Evolutionary conservation across 306 rosid genomes (phyloP).

Genomic region (Fragaria iinumae): DNA sequence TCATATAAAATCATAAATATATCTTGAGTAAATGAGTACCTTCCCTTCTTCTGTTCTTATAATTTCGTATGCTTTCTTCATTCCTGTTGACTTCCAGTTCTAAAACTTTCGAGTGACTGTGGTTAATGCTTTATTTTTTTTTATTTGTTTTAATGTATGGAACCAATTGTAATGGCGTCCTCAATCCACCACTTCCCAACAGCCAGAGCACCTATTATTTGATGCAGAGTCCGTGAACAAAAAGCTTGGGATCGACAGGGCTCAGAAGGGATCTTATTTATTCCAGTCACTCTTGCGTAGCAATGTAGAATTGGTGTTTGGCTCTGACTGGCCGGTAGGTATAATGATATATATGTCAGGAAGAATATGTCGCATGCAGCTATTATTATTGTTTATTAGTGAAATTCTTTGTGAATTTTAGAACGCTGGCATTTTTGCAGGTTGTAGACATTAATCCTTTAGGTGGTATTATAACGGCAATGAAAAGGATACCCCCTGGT

Average conservation of each 20-base stretch:
- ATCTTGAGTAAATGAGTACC: background rate
- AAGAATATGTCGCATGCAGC: background rate
- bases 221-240: slow-evolving; percentile 54
- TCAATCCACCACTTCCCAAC: slow-evolving; percentile 27
- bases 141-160: background rate
- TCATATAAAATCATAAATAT: background rate
- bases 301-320: slow-evolving; percentile 59
- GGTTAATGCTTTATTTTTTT: background rate
- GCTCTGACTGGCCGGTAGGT: slow-evolving; percentile 93
- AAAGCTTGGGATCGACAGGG: slow-evolving; percentile 83
- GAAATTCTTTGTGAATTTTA: background rate
- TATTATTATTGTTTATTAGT: background rate
- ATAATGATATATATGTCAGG: background rate
- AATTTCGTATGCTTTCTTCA: background rate
- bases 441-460: slow-evolving; percentile 69
- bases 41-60: background rate
- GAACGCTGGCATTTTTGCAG: slow-evolving; percentile 37
- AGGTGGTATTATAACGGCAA: slow-evolving; percentile 61
- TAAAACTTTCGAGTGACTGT: background rate
- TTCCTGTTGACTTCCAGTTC: background rate
- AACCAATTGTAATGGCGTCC: background rate
- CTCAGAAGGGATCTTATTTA: slow-evolving; percentile 65
- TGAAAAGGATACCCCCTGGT: slow-evolving; percentile 57
- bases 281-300: slow-evolving; percentile 56
- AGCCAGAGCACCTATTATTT: slow-evolving; percentile 81